Evolutionary conservation across 805 yeast species (phyloP).

Genomic region (Jamesozyma spencerorum): DNA sequence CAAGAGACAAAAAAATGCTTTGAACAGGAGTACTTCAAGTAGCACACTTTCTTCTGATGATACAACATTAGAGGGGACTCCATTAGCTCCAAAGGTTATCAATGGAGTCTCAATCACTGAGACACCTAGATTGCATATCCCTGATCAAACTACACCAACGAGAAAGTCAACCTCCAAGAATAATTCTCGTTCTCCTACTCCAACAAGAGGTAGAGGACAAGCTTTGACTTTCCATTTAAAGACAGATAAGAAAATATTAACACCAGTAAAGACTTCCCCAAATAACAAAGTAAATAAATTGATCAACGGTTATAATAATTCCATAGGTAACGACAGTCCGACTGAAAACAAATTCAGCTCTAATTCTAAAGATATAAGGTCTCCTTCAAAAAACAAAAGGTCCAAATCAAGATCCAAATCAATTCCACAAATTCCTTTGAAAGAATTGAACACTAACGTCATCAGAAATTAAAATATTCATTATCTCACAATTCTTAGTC

Average conservation of each 20-base stretch:
- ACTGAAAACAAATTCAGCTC: slow-evolving; percentile 4
- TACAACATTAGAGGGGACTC: slow-evolving; percentile 1
- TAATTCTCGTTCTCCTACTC: slow-evolving; percentile 9
- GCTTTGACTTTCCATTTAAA: slow-evolving; percentile 28
- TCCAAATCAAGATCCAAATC: slow-evolving; percentile 13
- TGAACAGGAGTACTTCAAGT: background rate
- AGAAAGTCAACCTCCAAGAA: slow-evolving; percentile 2
- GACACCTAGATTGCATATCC: slow-evolving; percentile 5
- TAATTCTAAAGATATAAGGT: background rate
- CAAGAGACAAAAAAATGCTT: slow-evolving; percentile 39
- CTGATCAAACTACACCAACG: slow-evolving; percentile 14
- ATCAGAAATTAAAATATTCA: background rate
- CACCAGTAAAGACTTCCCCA: slow-evolving; percentile 26
- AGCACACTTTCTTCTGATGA: background rate
- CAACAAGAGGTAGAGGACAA: slow-evolving; percentile 20
- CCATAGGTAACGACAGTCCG: slow-evolving; percentile 1
- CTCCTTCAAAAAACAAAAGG: slow-evolving; percentile 5
- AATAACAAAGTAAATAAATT: slow-evolving; percentile 28
- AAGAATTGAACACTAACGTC: slow-evolving; percentile 17
- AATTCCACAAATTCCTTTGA: slow-evolving; percentile 13
- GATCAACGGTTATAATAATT: slow-evolving; percentile 17
- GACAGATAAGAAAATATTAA: slow-evolving; percentile 23
- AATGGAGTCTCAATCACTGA: background rate
- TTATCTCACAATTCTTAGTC: background rate
- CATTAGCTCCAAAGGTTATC: slow-evolving; percentile 3